Evolutionary conservation across 495 filamentous ascomycete genomes (phyloP).

Genomic region (Aspergillus biplanus): DNA sequence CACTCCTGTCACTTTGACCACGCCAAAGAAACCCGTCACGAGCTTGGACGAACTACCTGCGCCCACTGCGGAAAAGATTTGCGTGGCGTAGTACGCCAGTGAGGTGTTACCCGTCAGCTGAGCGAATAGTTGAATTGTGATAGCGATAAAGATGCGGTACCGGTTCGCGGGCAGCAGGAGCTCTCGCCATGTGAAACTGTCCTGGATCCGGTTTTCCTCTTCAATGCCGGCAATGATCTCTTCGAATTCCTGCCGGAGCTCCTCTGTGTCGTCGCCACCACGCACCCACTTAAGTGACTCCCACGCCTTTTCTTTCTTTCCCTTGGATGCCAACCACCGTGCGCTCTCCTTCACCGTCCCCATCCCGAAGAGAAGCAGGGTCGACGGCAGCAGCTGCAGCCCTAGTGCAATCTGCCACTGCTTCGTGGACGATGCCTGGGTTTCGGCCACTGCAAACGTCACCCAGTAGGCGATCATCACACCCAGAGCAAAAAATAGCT

Average conservation of each 20-base stretch:
- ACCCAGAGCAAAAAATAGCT: constrained; percentile 52
- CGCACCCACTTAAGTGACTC: constrained; percentile 50
- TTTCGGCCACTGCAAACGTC: constrained; percentile 48
- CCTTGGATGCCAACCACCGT: constrained; percentile 55
- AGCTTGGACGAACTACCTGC: constrained; percentile 46
- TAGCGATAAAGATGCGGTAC: constrained; percentile 45
- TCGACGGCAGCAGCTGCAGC: constrained; percentile 51
- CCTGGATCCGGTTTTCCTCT: constrained; percentile 47
- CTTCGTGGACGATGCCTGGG: constrained; percentile 32
- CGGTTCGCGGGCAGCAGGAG: constrained; percentile 46
- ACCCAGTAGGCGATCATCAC: constrained; percentile 56
- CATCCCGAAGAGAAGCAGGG: constrained; percentile 49
- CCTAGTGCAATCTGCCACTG: constrained; percentile 60
- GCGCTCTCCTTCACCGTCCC: constrained; percentile 50
- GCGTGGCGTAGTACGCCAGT: constrained; percentile 51
- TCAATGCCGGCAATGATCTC: constrained; percentile 49
- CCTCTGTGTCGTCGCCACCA: constrained; percentile 41
- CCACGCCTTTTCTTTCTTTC: constrained; percentile 45
- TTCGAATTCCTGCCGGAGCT: constrained; percentile 48
- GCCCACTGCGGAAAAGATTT: constrained; percentile 51
- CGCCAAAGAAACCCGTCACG: constrained; percentile 52
- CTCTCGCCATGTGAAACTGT: constrained; percentile 46
- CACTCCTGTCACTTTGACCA: constrained; percentile 51
- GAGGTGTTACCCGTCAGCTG: constrained; percentile 54
- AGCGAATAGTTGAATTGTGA: constrained; percentile 48